phyloP scores from a whole-genome alignment of 2,329 filamentous ascomycete species.

The Penicillium sp. region DNA sequence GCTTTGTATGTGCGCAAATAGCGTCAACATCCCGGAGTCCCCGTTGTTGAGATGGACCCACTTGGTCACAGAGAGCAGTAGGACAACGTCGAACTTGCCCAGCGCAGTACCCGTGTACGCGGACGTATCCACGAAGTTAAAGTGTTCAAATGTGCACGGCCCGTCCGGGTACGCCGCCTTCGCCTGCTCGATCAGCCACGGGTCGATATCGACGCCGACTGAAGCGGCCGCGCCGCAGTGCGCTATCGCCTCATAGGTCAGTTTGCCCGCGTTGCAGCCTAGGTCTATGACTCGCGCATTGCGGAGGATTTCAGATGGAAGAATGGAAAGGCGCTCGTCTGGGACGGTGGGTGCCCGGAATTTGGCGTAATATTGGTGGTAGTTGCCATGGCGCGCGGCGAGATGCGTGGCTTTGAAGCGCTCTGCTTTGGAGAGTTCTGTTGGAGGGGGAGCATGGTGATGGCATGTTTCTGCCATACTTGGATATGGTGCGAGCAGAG shows the following conservation, averaged over 20 bases:
- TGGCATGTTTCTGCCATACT: conserved; percentile 21
- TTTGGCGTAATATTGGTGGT: conserved; percentile 28
- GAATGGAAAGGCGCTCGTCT: conserved; percentile 27
- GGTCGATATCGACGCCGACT: conserved; percentile 28
- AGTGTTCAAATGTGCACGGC: conserved; percentile 27
- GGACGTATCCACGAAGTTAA: conserved; percentile 25
- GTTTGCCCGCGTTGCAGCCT: conserved; percentile 28
- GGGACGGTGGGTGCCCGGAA: conserved; percentile 25
- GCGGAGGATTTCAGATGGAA: conserved; percentile 25
- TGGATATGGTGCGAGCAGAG: conserved; percentile 10
- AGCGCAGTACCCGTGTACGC: conserved; percentile 24
- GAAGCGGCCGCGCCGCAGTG: conserved; percentile 23
- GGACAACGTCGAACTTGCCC: conserved; percentile 26
- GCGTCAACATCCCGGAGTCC: conserved; percentile 20
- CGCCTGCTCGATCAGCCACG: conserved; percentile 26
- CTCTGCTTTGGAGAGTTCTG: conserved; percentile 26
- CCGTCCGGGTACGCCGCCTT: conserved; percentile 26
- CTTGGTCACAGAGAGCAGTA: conserved; percentile 27
- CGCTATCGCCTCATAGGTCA: conserved; percentile 24
- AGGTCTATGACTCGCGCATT: conserved; percentile 26
- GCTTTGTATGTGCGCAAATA: conserved; percentile 24
- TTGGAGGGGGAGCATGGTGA: conserved; percentile 11
- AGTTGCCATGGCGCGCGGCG: conserved; percentile 27
- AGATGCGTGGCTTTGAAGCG: conserved; percentile 30
- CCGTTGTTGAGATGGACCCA: conserved; percentile 29